Base-by-base conservation (phyloP, 2,329 filamentous ascomycete species). In the Parascedosporium putredinis region DNA sequence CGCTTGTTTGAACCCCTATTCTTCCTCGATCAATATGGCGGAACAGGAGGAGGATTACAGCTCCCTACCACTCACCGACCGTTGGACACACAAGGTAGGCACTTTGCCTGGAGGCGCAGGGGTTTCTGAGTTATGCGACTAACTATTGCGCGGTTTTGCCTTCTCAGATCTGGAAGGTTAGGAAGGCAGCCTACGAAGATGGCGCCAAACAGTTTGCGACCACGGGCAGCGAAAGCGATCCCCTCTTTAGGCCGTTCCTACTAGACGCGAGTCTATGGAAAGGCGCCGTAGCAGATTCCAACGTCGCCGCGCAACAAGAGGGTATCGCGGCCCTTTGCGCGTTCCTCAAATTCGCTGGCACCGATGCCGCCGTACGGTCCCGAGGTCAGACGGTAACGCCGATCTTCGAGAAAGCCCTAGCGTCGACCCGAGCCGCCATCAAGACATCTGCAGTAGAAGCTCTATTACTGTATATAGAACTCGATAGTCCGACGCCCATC, bases 231-330 rank as follows among this genome's bases (percentile, higher is more conserved):
- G 91, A 97, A 64, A 78, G 82, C 58, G 86, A 94, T 63, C 83
- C 89, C 10, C 83, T 83, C 31, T 96, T 98, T 59, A 78, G 82
- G 58, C 88, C 91, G 1, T 98, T 97, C 61, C 69, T 93, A 53
- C 81, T 86, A 62, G 93, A 98, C 57, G 75, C 89, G 1, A 72
- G 81, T 54, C 66, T 98, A 53, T 96, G 89, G 91, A 97, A 97
- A 66, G 84, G 82, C 31, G 93, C 90, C 1, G 91, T 93, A 5
- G 82, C 83, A 58, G 93, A 98, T 67, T 93, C 90, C 50, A 98
- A 98, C 60, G 93, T 98, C 52, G 93, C 91, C 16, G 93, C 94
- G 29, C 93, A 98, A 65, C 85, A 94, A 68, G 94, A 98, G 58
- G 93, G 87, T 54, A 79, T 98, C 45, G 82, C 79, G 45, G 86